Conservation (phyloP, 1,139 yeast species). For the Suhomyces atakaporum region DNA sequence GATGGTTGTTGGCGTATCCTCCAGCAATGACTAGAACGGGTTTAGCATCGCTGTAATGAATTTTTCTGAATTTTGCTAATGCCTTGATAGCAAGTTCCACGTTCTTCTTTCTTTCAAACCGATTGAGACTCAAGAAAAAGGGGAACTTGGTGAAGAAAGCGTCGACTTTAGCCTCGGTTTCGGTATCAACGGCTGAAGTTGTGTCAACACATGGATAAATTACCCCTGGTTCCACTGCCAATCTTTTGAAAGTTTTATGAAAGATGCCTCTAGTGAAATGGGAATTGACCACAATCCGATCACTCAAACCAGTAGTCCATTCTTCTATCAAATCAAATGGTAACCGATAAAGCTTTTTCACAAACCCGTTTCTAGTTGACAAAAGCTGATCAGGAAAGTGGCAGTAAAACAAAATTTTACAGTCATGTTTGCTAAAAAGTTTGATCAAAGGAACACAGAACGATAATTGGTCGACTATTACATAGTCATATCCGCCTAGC, state of each 20-base stretch:
- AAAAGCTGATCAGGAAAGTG: slow-evolving; percentile 93
- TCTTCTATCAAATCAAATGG: slow-evolving; percentile 87
- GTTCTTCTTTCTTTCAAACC: slow-evolving; percentile 87
- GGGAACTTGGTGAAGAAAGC: slow-evolving; percentile 36
- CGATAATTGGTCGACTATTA: slow-evolving; percentile 85
- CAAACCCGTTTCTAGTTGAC: slow-evolving; percentile 55
- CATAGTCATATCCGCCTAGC: slow-evolving; percentile 59
- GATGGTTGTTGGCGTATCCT: slow-evolving; percentile 81
- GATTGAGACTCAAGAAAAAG: slow-evolving; percentile 72
- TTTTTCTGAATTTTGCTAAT: slow-evolving; percentile 44
- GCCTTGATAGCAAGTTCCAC: slow-evolving; percentile 75
- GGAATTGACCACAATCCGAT: slow-evolving; percentile 83
- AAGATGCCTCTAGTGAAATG: slow-evolving; percentile 76
- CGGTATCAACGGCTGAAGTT: slow-evolving; percentile 22
- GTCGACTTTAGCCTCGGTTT: slow-evolving; percentile 31
- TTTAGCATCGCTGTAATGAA: slow-evolving; percentile 18
- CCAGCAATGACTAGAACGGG: slow-evolving; percentile 74
- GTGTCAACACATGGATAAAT: slow-evolving; percentile 86
- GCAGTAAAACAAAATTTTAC: slow-evolving; percentile 75
- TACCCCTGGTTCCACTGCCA: slow-evolving; percentile 59
- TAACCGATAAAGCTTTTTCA: slow-evolving; percentile 67
- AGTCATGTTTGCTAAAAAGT: slow-evolving; percentile 42
- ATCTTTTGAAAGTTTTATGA: slow-evolving; percentile 57
- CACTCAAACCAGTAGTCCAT: slow-evolving; percentile 75
- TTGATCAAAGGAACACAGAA: slow-evolving; percentile 79